Base-by-base conservation (phyloP, 768 basidiomycete genomes). In the Amanita molliuscula region DNA sequence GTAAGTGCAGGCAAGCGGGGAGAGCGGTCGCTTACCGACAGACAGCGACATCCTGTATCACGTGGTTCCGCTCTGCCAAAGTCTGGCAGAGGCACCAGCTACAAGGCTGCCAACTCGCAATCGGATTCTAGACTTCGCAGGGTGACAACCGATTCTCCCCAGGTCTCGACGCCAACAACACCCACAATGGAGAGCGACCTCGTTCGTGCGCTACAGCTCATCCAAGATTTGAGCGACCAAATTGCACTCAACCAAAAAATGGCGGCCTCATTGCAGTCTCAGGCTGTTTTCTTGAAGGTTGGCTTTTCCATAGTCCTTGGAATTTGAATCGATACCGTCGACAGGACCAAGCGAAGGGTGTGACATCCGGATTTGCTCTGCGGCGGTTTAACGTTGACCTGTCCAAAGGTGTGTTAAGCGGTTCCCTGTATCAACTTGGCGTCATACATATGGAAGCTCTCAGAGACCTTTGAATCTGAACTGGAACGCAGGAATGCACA, bases 391-490 rank as follows among this genome's bases (percentile, higher is more conserved):
- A 95, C 63, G 78, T 81, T 7, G 93, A 97, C 62, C 78, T 97
- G 4, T 79, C 87, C 11, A 82, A 87, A 73, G 88, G 88, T 86
- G 54, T 49, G 70, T 61, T 4, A 21, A 18, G 28, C 20, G 2
- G 21, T 26, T 28, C 53, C 50, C 3, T 18, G 9, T 47, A 29
- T 50, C 48, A 52, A 43, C 35, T 28, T 26, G 48, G 56, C 33
- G 61, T 16, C 64, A 67, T 21, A 67, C 35, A 70, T 16, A 74
- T 69, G 6, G 67, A 66, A 54, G 61, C 65, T 10, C 54, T 71
- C 64, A 99, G 96, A 98, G 73, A 67, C 75, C 6, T 96, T 97
- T 66, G 84, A 93, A 57, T 90, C 91, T 2, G 94, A 95, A 62
- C 69, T 97, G 3, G 96, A 99, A 66, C 79, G 89, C 25, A 74